Evolutionary conservation across 2,329 filamentous ascomycete genomes (phyloP).

Genomic region (Diplodia intermedia): DNA sequence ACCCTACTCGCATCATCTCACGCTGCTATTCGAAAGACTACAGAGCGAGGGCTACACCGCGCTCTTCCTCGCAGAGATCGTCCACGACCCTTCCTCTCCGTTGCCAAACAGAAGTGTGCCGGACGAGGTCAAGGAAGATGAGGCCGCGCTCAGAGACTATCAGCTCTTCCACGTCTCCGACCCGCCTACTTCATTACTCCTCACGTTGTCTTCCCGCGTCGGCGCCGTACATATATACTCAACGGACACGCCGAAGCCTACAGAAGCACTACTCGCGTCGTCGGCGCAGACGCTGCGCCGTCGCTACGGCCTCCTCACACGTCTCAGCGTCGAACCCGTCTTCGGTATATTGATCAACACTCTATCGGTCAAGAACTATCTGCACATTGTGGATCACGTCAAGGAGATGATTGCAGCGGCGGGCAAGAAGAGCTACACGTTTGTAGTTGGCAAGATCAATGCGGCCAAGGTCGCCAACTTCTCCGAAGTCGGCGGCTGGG

Average conservation of each 20-base stretch:
- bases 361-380: slow-evolving; percentile 87
- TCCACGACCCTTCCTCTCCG: slow-evolving; percentile 77
- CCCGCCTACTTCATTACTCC: slow-evolving; percentile 80
- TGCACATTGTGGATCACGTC: slow-evolving; percentile 77
- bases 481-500: slow-evolving; percentile 92
- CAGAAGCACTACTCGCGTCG: slow-evolving; percentile 54
- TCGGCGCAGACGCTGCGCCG: slow-evolving; percentile 72
- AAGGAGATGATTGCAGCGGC: slow-evolving; percentile 74
- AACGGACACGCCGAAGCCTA: slow-evolving; percentile 47
- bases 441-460: slow-evolving; percentile 96
- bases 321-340: slow-evolving; percentile 78
- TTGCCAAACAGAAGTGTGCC: slow-evolving; percentile 85
- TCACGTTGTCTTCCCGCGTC: slow-evolving; percentile 86
- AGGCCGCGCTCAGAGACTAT: slow-evolving; percentile 66
- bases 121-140: slow-evolving; percentile 52
- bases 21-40: slow-evolving; percentile 63
- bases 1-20: slow-evolving; percentile 79
- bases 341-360: slow-evolving; percentile 97
- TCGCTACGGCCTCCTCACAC: slow-evolving; percentile 85
- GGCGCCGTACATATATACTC: slow-evolving; percentile 79
- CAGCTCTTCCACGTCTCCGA: slow-evolving; percentile 85
- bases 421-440: slow-evolving; percentile 94
- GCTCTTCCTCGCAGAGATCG: slow-evolving; percentile 72
- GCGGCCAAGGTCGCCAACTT: slow-evolving; percentile 97
- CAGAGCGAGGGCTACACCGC: slow-evolving; percentile 70